Percentiles rank a stretch among this genome's conserved stretches.
These are phyloP conservation scores for Sugiyamaella novakii DNA, from an alignment of 1,139 yeast genomes.

Conservation along the genomic window DNA sequence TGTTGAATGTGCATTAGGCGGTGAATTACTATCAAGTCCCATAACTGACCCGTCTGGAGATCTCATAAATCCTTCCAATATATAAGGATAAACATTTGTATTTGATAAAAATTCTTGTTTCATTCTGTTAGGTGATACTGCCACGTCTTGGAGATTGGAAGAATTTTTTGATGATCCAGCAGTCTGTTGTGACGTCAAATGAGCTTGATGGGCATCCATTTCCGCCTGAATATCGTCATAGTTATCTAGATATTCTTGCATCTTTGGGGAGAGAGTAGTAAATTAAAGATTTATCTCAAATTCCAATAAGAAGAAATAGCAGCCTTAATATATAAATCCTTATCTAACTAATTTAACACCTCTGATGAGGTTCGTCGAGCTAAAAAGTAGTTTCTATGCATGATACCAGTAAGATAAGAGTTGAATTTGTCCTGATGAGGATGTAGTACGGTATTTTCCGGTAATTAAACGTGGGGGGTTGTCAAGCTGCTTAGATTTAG, in stretches of 20 bases:
- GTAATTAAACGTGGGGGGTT: not conserved
- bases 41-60: slow-evolving; percentile 14
- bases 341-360: no score
- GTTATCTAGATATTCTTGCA: slow-evolving; percentile 12
- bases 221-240: slow-evolving; percentile 7
- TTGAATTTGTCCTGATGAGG: slow-evolving; percentile 9
- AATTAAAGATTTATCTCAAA: no score
- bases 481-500: no score
- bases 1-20: not conserved
- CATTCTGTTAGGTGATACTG: slow-evolving; percentile 19
- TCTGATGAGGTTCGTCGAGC: no score
- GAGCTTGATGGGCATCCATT: slow-evolving; percentile 8
- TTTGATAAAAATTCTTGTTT: slow-evolving; percentile 19
- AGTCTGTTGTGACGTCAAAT: not conserved
- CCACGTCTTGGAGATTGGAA: slow-evolving; percentile 1
- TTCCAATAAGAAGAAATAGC: no score
- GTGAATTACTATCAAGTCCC: slow-evolving; percentile 4
- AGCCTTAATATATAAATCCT: no score
- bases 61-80: slow-evolving; percentile 10
- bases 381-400: slow-evolving; percentile 8
- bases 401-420: slow-evolving; percentile 8
- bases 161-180: slow-evolving; percentile 1
- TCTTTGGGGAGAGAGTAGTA: no score
- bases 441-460: slow-evolving; percentile 10
- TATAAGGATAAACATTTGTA: slow-evolving; percentile 17